A percentile compares a stretch with the other conserved stretches of the same genome.
Evolutionary conservation across 1,284 basidiomycete species (phyloP).

Genomic region (Chondrostereum purpureum): DNA sequence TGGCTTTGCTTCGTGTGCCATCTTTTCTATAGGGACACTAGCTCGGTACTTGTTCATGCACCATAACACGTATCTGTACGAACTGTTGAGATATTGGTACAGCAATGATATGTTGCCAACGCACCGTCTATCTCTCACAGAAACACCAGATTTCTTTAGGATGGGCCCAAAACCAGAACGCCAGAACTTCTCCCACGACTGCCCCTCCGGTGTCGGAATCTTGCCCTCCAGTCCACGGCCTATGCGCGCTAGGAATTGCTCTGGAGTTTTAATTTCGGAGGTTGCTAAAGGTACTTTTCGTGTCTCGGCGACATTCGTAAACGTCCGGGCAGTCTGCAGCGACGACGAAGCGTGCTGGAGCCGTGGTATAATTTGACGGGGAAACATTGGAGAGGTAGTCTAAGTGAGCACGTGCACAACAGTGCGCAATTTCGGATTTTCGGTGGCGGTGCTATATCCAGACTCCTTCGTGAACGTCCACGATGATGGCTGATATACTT

Average conservation of each 20-base stretch:
- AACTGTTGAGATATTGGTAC: conserved; percentile 4
- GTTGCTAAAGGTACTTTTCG: conserved; percentile 2
- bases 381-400: no score
- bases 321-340: not conserved
- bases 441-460: no score
- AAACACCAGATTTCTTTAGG: conserved; percentile 59
- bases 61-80: conserved; percentile 70
- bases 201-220: conserved; percentile 37
- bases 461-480: no score
- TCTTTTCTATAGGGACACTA: conserved; percentile 46
- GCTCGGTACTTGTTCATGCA: conserved; percentile 73
- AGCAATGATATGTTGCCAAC: conserved; percentile 14
- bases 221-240: conserved; percentile 63
- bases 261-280: conserved; percentile 42
- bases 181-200: conserved; percentile 68
- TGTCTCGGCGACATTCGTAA: not conserved
- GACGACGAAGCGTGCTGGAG: no score
- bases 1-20: conserved; percentile 57
- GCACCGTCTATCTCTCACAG: conserved; percentile 61
- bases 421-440: no score
- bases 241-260: conserved; percentile 67
- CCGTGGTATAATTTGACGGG: no score
- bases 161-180: conserved; percentile 40
- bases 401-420: no score
- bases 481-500: no score